These are phyloP conservation scores for Pluteus cervinus DNA, from an alignment of 768 basidiomycete species.

Conservation along the genomic window DNA sequence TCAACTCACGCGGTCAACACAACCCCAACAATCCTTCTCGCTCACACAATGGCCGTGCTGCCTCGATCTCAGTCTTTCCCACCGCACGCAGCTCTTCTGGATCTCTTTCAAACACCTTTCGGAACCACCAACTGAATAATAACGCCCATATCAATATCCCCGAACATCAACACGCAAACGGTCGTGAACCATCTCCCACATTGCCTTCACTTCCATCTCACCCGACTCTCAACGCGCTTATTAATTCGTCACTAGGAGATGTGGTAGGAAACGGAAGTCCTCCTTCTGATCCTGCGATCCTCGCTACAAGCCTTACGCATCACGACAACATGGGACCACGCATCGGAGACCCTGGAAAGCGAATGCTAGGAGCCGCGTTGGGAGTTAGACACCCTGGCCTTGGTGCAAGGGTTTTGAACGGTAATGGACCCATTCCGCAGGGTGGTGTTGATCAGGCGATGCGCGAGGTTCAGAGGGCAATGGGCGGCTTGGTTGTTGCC, in stretches of 20 bases:
- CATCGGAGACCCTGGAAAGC: conserved; percentile 84
- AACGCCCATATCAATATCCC: conserved; percentile 43
- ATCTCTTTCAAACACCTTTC: conserved; percentile 24
- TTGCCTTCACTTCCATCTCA: conserved; percentile 77
- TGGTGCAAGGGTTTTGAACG: conserved; percentile 51
- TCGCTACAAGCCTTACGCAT: conserved; percentile 49
- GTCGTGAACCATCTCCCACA: conserved; percentile 76
- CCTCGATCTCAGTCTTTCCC: conserved; percentile 60
- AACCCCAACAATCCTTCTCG: conserved; percentile 58
- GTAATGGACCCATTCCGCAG: conserved; percentile 30
- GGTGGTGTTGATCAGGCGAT: conserved; percentile 50
- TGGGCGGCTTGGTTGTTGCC: conserved; percentile 68
- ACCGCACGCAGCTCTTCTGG: conserved; percentile 41
- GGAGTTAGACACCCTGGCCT: conserved; percentile 78
- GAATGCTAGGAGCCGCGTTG: conserved; percentile 83
- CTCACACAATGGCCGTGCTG: conserved; percentile 65
- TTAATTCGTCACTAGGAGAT: conserved; percentile 63
- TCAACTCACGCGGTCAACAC: conserved; percentile 67
- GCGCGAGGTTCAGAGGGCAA: conserved; percentile 66
- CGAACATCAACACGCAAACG: conserved; percentile 39
- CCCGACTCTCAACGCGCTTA: conserved; percentile 80
- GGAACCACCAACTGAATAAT: conserved; percentile 31
- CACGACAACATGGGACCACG: conserved; percentile 49
- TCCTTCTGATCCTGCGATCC: conserved; percentile 66
- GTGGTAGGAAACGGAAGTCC: conserved; percentile 39